Percentiles rank a stretch among this genome's conserved stretches.
Conservation (phyloP, 805 yeast species). For the Metahyphopichia silvanorum region DNA sequence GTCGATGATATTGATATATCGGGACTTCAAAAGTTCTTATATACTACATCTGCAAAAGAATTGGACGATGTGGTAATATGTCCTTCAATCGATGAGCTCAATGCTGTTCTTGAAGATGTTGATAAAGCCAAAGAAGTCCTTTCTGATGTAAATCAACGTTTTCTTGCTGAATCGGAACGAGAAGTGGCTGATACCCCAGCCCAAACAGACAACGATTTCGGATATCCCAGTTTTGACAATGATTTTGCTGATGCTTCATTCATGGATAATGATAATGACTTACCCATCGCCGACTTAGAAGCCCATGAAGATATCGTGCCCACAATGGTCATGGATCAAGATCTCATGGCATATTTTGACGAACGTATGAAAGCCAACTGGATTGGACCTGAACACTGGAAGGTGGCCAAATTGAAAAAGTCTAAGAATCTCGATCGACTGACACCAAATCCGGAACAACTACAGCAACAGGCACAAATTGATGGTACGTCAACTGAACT, state of each 20-base stretch:
- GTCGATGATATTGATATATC: conserved; percentile 17
- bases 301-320: conserved; percentile 12
- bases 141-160: conserved; percentile 37
- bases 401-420: conserved; percentile 59
- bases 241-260: conserved; percentile 20
- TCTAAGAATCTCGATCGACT: conserved; percentile 23
- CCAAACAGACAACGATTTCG: conserved; percentile 5
- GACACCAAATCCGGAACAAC: conserved; percentile 3
- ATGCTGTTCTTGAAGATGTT: conserved; percentile 54
- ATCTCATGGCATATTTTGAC: conserved; percentile 79
- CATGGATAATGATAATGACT: conserved; percentile 15
- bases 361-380: conserved; percentile 66
- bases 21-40: conserved; percentile 17
- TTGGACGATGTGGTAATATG: conserved; percentile 47
- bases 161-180: conserved; percentile 10
- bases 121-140: conserved; percentile 47
- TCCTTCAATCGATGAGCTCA: conserved; percentile 65
- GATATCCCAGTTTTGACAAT: conserved; percentile 6
- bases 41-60: conserved; percentile 12
- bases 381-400: conserved; percentile 94
- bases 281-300: conserved; percentile 5
- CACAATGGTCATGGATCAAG: conserved; percentile 47
- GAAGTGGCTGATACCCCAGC: conserved; percentile 3
- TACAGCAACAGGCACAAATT: conserved; percentile 3
- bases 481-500: conserved; percentile 2